These are phyloP conservation scores for Cicer arietinum DNA, from an alignment of 306 rosid species.

Conservation along the genomic window DNA sequence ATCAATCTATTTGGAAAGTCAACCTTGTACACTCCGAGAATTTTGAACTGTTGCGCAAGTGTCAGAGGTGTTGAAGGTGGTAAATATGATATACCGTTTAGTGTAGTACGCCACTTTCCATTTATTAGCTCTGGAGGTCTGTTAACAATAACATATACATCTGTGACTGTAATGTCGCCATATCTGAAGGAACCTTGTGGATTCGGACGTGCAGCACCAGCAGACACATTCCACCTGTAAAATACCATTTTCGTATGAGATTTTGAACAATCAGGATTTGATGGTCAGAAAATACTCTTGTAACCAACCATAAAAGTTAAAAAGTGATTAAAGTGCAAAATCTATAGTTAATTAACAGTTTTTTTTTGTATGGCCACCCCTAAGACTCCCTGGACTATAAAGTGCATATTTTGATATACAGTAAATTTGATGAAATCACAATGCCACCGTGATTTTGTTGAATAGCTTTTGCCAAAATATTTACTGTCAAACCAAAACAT, in stretches of 20 bases:
- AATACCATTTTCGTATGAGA: slow-evolving; percentile 36
- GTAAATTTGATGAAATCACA: too few species aligned
- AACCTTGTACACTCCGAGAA: slow-evolving; percentile 76
- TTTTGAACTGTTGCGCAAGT: slow-evolving; percentile 75
- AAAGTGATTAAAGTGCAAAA: slow-evolving; percentile 7
- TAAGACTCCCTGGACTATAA: too few species aligned
- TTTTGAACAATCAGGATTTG: slow-evolving; percentile 27
- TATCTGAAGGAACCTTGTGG: slow-evolving; percentile 89
- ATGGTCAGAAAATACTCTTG: background rate
- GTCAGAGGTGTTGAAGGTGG: slow-evolving; percentile 81
- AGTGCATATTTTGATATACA: too few species aligned
- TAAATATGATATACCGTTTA: slow-evolving; percentile 81
- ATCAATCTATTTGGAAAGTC: slow-evolving; percentile 79
- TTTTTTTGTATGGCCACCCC: slow-evolving; percentile 5
- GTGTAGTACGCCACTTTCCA: slow-evolving; percentile 81
- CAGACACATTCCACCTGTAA: slow-evolving; percentile 77
- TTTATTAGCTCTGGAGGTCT: slow-evolving; percentile 78
- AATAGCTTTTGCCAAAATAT: too few species aligned
- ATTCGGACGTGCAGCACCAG: slow-evolving; percentile 91
- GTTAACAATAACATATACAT: slow-evolving; percentile 67
- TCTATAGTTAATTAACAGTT: background rate
- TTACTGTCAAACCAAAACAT: background rate
- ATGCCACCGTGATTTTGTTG: too few species aligned
- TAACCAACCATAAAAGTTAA: slow-evolving; percentile 14
- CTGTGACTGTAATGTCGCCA: slow-evolving; percentile 76